Evolutionary conservation across 192 early-diverging fungal species (phyloP).

Genomic region (Glomus cerebriforme): DNA sequence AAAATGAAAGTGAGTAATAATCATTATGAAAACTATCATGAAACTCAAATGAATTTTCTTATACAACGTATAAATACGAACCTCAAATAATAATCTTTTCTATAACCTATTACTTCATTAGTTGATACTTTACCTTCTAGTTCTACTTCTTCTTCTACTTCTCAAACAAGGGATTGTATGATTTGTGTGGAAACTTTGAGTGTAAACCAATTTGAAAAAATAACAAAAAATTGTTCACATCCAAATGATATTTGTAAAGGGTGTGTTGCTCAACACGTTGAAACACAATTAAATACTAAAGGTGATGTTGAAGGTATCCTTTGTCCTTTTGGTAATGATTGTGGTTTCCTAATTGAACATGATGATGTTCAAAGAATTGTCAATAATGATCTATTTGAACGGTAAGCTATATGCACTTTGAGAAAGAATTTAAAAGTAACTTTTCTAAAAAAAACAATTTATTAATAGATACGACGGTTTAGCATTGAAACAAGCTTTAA

Average conservation of each 20-base stretch:
- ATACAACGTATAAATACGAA: too few relatives aligned
- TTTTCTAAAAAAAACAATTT: too few relatives aligned
- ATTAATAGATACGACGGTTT: not conserved
- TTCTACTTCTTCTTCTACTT: not conserved
- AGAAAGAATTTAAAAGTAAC: not conserved
- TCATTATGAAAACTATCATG: too few relatives aligned
- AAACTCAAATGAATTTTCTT: too few relatives aligned
- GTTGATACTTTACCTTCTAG: too few relatives aligned
- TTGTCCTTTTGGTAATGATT: not conserved
- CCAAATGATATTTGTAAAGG: not conserved
- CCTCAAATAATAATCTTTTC: too few relatives aligned
- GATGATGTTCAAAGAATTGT: not conserved
- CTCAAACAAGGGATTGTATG: not conserved
- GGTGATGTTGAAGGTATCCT: not conserved
- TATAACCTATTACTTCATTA: too few relatives aligned
- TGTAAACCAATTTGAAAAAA: not conserved
- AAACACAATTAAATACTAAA: not conserved
- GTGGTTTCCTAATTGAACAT: not conserved
- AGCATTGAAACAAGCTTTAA: not conserved
- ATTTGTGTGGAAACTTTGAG: not conserved
- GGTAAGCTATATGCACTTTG: not conserved
- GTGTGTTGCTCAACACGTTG: not conserved
- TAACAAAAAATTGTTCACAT: not conserved
- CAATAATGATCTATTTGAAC: not conserved
- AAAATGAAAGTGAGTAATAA: too few relatives aligned